phyloP scores from a whole-genome alignment of 257 asterid genomes.

The Knoxia roxburghii region DNA sequence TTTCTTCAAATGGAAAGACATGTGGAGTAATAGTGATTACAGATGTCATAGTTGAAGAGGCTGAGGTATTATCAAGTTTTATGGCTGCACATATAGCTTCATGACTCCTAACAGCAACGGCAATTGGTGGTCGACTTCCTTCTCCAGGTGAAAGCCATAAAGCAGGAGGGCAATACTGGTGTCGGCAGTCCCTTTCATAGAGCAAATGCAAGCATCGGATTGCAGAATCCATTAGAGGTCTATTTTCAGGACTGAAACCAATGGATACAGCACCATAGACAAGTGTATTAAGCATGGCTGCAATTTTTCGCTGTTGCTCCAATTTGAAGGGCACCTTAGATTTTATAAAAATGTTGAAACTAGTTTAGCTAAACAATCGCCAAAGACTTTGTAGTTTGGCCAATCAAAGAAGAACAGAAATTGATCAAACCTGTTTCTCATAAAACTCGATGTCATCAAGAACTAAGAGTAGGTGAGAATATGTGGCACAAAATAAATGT shows the following conservation, averaged over 20 bases:
- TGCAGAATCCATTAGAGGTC: conserved; percentile 68
- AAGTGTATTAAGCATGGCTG: conserved; percentile 67
- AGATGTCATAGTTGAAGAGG: conserved; percentile 55
- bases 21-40: conserved; percentile 83
- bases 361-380: not conserved
- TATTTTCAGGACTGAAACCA: conserved; percentile 34
- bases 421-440: conserved; percentile 74
- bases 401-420: conserved; percentile 6
- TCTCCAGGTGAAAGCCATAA: conserved; percentile 97
- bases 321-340: conserved; percentile 77
- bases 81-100: conserved; percentile 45
- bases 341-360: conserved; percentile 7
- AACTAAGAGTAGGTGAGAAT: conserved; percentile 83
- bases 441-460: conserved; percentile 93
- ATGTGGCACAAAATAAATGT: conserved; percentile 79
- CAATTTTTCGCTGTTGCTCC: conserved; percentile 81
- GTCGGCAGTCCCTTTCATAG: conserved; percentile 93
- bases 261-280: conserved; percentile 70
- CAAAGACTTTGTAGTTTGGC: not conserved
- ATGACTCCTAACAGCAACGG: conserved; percentile 91
- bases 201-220: conserved; percentile 85
- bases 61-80: conserved; percentile 34
- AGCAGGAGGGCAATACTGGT: conserved; percentile 75
- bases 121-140: conserved; percentile 76
- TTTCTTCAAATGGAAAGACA: conserved; percentile 92